Percentiles rank a stretch among this genome's conserved stretches.
Evolutionary conservation across 75 land plant genomes (phyloP).

Genomic region (Picea sitchensis): DNA sequence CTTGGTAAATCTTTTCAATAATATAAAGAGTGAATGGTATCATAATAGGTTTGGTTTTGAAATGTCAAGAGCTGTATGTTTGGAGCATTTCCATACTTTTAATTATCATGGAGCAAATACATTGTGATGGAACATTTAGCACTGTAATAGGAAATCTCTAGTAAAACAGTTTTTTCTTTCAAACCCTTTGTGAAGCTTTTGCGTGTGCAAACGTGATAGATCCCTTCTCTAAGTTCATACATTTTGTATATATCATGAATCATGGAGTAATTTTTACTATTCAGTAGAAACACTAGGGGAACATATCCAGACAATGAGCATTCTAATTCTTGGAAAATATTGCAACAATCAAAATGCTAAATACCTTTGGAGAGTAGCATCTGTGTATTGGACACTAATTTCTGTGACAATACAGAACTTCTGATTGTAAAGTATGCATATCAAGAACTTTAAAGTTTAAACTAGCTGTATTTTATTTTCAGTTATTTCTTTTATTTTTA

Average conservation of each 20-base stretch:
- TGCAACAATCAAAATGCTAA: not conserved
- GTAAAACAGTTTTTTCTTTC: not conserved
- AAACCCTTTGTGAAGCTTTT: not conserved
- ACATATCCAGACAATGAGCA: not conserved
- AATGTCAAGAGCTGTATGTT: too few species aligned
- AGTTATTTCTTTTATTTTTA: not conserved
- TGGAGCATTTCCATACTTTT: too few species aligned
- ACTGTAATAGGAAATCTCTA: not conserved
- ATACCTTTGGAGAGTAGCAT: not conserved
- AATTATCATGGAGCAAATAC: not conserved
- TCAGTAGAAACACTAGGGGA: not conserved
- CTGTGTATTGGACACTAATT: not conserved
- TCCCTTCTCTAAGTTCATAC: not conserved
- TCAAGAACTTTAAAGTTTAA: not conserved
- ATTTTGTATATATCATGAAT: too few species aligned
- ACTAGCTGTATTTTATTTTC: not conserved
- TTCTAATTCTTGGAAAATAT: conserved; percentile 4
- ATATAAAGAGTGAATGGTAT: too few species aligned
- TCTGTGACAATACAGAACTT: not conserved
- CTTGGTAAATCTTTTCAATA: too few species aligned
- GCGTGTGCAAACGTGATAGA: not conserved
- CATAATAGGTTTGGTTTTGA: too few species aligned
- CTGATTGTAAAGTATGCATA: not conserved
- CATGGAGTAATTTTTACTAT: not conserved
- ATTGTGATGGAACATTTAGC: not conserved